Conservation (phyloP, 2,329 filamentous ascomycete species). For the Fusarium drepaniforme region DNA sequence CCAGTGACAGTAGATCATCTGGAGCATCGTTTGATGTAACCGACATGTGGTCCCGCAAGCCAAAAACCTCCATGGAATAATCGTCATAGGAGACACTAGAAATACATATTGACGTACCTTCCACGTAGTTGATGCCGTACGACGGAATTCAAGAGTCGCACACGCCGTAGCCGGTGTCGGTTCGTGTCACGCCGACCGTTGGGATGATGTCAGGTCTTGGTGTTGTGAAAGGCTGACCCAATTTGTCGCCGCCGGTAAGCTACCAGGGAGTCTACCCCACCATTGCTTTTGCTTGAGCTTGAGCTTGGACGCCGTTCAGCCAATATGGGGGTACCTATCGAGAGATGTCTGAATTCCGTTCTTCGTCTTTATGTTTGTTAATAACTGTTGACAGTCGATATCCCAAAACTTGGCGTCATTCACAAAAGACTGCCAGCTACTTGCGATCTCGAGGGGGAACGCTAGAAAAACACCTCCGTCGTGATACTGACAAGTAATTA, state of each 20-base stretch:
- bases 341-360: neutral
- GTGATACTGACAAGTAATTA: neutral
- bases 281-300: neutral
- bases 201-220: constrained; percentile 36
- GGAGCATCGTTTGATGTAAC: neutral
- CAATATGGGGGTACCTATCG: neutral
- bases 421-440: neutral
- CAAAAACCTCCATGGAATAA: neutral
- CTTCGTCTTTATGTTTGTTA: neutral
- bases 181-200: neutral
- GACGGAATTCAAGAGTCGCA: constrained; percentile 13
- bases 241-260: constrained; percentile 6
- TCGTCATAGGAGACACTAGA: neutral
- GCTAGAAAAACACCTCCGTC: neutral
- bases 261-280: constrained; percentile 18
- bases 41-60: neutral
- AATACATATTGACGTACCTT: constrained; percentile 3
- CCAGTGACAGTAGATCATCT: neutral
- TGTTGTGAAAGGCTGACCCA: constrained; percentile 5
- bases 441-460: neutral
- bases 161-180: constrained; percentile 19
- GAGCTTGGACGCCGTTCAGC: neutral
- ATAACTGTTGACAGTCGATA: neutral
- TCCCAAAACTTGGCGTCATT: neutral
- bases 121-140: constrained; percentile 10